phyloP scores from a whole-genome alignment of 768 basidiomycete genomes.

The Trametes coccinea region DNA sequence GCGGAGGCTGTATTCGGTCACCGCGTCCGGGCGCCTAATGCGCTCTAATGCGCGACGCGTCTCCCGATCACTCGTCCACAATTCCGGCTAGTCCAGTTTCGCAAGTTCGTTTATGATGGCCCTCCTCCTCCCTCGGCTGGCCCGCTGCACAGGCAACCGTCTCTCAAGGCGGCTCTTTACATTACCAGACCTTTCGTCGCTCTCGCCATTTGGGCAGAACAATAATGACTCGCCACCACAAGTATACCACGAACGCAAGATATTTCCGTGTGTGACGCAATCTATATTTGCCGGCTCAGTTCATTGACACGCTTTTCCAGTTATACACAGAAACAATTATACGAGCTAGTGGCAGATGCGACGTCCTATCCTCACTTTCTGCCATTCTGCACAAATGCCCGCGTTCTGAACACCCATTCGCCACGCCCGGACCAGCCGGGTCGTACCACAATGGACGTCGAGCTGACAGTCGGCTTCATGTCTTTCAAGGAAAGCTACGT shows the following conservation, averaged over 20 bases:
- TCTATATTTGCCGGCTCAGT: conserved; percentile 11
- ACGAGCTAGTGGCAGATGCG: conserved; percentile 85
- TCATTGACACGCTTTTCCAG: conserved; percentile 41
- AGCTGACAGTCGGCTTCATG: conserved; percentile 87
- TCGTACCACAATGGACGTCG: conserved; percentile 63
- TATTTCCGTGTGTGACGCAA: conserved; percentile 76
- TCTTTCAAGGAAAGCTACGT: conserved; percentile 85
- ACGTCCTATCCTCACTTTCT: conserved; percentile 83
- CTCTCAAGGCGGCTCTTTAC: conserved; percentile 30
- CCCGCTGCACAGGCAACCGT: neutral
- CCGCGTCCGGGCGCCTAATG: conserved; percentile 8
- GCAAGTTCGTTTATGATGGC: conserved; percentile 12
- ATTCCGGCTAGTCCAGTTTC: neutral
- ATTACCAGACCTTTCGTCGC: conserved; percentile 49
- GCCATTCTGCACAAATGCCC: conserved; percentile 82
- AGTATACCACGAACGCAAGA: conserved; percentile 78
- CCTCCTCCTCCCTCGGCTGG: conserved; percentile 22
- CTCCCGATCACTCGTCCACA: conserved; percentile 3
- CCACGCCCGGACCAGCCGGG: conserved; percentile 26
- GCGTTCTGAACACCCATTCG: conserved; percentile 48
- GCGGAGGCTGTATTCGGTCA: conserved; percentile 5
- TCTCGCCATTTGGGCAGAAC: conserved; percentile 39
- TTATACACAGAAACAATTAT: conserved; percentile 77
- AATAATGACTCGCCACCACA: conserved; percentile 45
- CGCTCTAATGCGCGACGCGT: neutral